A percentile compares a stretch with the other conserved stretches of the same genome.
These are phyloP conservation scores for Microthyrium microscopicum DNA, from an alignment of 2,329 filamentous ascomycete species.

Conservation along the genomic window DNA sequence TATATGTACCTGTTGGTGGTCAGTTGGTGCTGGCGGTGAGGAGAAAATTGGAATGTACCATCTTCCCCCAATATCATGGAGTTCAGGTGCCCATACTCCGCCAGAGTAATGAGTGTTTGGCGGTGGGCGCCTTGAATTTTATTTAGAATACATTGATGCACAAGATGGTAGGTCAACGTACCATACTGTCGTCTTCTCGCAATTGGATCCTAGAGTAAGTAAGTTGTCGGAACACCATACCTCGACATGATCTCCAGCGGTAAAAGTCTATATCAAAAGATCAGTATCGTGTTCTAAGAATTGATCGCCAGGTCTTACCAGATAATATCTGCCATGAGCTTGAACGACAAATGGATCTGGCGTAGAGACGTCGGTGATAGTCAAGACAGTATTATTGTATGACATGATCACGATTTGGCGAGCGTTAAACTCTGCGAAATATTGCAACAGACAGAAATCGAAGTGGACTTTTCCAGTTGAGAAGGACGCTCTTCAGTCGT, in stretches of 20 bases:
- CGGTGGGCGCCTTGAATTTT: constrained; percentile 21
- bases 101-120: constrained; percentile 26
- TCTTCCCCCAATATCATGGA: constrained; percentile 31
- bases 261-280: constrained; percentile 6
- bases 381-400: constrained; percentile 25
- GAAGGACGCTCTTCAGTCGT: too few species aligned
- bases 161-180: neutral
- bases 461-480: too few species aligned
- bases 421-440: too few species aligned
- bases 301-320: constrained; percentile 15
- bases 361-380: constrained; percentile 23
- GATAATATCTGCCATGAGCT: constrained; percentile 26
- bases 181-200: constrained; percentile 4
- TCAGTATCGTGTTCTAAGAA: neutral
- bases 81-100: constrained; percentile 39
- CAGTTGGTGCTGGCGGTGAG: too few species aligned
- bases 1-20: too few species aligned
- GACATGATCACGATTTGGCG: neutral
- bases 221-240: constrained; percentile 7
- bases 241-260: constrained; percentile 6
- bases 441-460: too few species aligned
- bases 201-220: neutral
- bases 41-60: too few species aligned
- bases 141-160: constrained; percentile 10
- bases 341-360: constrained; percentile 29